These are phyloP conservation scores for Starmerella floricola DNA, from an alignment of 805 yeast species.

Conservation along the genomic window DNA sequence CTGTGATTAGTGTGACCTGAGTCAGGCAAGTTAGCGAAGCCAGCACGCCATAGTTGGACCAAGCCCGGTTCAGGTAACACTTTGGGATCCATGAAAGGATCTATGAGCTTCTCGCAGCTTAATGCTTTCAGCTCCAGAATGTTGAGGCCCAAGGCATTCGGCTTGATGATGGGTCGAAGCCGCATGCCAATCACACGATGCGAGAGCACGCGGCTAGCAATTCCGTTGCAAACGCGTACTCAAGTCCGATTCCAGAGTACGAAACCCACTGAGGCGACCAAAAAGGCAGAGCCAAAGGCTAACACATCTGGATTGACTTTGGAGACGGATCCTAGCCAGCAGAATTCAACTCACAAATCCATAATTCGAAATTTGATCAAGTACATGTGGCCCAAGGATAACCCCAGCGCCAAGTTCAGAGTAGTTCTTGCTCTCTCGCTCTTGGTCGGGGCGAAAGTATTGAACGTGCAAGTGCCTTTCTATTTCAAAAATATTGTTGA, in stretches of 20 bases:
- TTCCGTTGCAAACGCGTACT: no score
- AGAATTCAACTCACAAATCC: slow-evolving; percentile 6
- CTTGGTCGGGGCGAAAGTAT: slow-evolving; percentile 64
- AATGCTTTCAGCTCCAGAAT: no score
- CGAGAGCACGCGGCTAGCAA: no score
- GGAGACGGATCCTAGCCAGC: slow-evolving; percentile 7
- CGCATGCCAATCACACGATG: no score
- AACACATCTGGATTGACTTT: slow-evolving; percentile 2
- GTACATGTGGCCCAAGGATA: slow-evolving; percentile 31
- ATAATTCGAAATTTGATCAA: slow-evolving; percentile 24
- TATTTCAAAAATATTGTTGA: slow-evolving; percentile 82
- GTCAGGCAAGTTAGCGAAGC: no score
- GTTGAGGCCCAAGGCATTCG: no score
- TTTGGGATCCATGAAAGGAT: no score
- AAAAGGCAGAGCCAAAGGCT: neutral
- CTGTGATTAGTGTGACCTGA: no score
- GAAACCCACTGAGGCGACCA: neutral
- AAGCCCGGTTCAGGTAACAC: no score
- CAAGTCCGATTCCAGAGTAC: neutral
- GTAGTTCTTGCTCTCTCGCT: slow-evolving; percentile 65
- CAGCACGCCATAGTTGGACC: no score
- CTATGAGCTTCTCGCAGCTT: no score
- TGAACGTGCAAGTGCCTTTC: slow-evolving; percentile 93
- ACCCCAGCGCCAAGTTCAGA: slow-evolving; percentile 40
- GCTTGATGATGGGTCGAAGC: no score